Evolutionary conservation across 768 basidiomycete species (phyloP).

Genomic region (Tremella yokohamensis): DNA sequence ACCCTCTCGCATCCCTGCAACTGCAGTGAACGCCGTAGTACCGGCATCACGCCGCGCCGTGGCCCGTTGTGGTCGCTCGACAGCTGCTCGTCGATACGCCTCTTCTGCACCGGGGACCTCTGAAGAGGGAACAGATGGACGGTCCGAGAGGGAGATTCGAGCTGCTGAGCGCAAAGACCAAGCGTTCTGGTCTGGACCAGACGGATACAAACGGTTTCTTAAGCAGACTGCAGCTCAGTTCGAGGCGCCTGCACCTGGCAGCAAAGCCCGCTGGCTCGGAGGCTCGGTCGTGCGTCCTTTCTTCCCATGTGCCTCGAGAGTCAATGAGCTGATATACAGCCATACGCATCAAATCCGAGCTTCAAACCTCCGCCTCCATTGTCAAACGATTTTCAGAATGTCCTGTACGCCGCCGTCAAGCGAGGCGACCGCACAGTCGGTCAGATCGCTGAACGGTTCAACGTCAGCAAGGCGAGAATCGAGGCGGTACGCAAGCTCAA

Average conservation of each 20-base stretch:
- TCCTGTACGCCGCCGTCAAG: constrained; percentile 32
- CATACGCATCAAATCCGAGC: constrained; percentile 45
- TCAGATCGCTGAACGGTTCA: constrained; percentile 37
- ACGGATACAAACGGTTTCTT: constrained; percentile 25
- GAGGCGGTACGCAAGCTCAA: constrained; percentile 47
- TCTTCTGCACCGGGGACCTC: no score
- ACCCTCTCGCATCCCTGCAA: no score
- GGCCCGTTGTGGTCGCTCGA: no score
- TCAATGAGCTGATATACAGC: constrained; percentile 23
- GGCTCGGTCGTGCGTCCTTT: constrained; percentile 36
- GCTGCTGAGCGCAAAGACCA: constrained; percentile 16
- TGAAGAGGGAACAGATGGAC: no score
- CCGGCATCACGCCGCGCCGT: no score
- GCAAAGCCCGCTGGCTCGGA: constrained; percentile 46
- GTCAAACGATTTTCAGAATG: constrained; percentile 38
- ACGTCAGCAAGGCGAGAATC: constrained; percentile 45
- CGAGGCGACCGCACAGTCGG: constrained; percentile 23
- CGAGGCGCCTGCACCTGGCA: constrained; percentile 24
- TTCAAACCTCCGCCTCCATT: constrained; percentile 50
- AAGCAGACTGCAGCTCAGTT: constrained; percentile 26
- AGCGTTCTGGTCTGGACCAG: constrained; percentile 2
- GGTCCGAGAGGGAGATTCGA: no score
- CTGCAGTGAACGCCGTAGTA: no score
- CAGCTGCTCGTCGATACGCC: no score
- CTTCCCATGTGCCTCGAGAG: neutral